Evolutionary conservation across 2,329 filamentous ascomycete species (phyloP), one percentile per base, ranked within the genome.

Genomic region (Phyllosticta citrichinensis): DNA sequence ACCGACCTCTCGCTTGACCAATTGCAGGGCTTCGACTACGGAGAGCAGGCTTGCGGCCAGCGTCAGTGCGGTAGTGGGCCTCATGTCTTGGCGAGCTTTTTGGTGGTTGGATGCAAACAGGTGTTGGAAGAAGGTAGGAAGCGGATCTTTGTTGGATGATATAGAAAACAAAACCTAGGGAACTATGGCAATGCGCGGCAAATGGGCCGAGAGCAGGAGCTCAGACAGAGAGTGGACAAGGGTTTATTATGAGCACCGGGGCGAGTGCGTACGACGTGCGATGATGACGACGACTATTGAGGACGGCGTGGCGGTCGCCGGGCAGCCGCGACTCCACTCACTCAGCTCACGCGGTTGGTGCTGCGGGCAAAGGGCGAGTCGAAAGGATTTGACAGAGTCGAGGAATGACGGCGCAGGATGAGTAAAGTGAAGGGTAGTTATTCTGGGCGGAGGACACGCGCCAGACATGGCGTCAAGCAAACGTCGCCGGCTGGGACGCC

Each of bases 1-100:
- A 64, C 72, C 67, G 69, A 74, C 72, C 62, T 73, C 67, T 63
- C 72, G 68, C 47, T 68, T 64, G 50, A 64, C 69, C 57, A 74
- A 66, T 56, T 65, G 66, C 52, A 73, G 64, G 52, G 70, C 71
- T 40, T 63, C 61, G 40, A 66, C 63, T 60, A 68, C 67, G 63
- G 69, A 66, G 64, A 69, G 63, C 66, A 73, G 62, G 55, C 67
- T 65, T 33, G 69, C 66, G 58, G 67, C 67, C 58, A 71, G 61
- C 54, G 63, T 58, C 57, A 73, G 60, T 40, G 56, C 60, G 56
- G 66, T 64, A 54, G 68, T 69, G 55, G 61, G 69, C 63, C 70
- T 73, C 72, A 74, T 74, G 47, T 30, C 66, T 57, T 17, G 22
- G 57, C 51, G 50, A 55, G 52, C 22, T 54, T 25, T 27, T 54